phyloP scores from a whole-genome alignment of 257 asterid genomes.

The Solanum chaucha region DNA sequence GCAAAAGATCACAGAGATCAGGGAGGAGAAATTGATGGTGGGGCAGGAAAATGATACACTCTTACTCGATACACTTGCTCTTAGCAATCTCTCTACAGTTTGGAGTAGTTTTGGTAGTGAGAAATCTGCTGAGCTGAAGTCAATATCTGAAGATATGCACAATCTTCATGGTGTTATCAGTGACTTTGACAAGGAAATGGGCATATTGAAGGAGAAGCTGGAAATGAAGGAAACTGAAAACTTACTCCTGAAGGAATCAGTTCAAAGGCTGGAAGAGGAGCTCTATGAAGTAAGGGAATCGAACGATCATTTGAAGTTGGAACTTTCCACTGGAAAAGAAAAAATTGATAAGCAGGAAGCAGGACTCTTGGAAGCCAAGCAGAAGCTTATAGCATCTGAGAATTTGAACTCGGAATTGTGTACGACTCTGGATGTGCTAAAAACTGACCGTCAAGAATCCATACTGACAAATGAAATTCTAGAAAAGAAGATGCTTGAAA shows the following conservation, averaged over 20 bases:
- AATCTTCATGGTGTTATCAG: conserved; percentile 31
- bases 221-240: conserved; percentile 53
- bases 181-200: conserved; percentile 39
- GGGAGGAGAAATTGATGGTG: conserved; percentile 40
- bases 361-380: conserved; percentile 42
- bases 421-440: conserved; percentile 36
- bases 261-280: conserved; percentile 49
- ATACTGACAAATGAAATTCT: conserved; percentile 24
- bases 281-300: conserved; percentile 32
- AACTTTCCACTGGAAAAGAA: conserved; percentile 24
- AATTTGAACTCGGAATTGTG: conserved; percentile 33
- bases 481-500: conserved; percentile 30
- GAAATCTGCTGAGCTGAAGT: conserved; percentile 38
- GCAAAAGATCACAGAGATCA: conserved; percentile 39
- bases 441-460: conserved; percentile 37
- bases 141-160: conserved; percentile 38
- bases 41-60: conserved; percentile 42
- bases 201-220: conserved; percentile 33
- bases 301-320: conserved; percentile 34
- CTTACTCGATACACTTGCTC: conserved; percentile 43
- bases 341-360: conserved; percentile 30
- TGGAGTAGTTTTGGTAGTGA: conserved; percentile 35
- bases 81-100: conserved; percentile 31
- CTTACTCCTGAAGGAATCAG: conserved; percentile 39
- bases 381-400: conserved; percentile 49